These are phyloP conservation scores for Blastobotrys muscicola DNA, from an alignment of 805 yeast genomes.

Conservation along the genomic window DNA sequence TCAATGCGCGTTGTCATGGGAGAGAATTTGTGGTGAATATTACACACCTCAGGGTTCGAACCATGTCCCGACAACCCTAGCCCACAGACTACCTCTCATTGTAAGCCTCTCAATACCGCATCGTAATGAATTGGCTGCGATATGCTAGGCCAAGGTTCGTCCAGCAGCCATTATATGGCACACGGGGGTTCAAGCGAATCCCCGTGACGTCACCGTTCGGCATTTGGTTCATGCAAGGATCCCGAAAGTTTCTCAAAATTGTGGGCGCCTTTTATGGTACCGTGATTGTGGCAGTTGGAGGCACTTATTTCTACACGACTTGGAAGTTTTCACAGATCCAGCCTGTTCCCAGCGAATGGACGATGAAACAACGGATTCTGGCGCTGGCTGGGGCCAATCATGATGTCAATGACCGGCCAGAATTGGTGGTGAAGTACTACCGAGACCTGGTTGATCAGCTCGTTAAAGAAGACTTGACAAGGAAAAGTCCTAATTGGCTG, in stretches of 20 bases:
- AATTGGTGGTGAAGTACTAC: slow-evolving; percentile 12
- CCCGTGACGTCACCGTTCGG: slow-evolving; percentile 7
- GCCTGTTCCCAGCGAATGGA: slow-evolving; percentile 17
- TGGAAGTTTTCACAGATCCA: slow-evolving; percentile 10
- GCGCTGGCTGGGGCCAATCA: slow-evolving; percentile 13
- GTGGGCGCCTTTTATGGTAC: slow-evolving; percentile 2
- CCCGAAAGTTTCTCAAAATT: slow-evolving; percentile 1
- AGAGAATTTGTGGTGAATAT: no score
- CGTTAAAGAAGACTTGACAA: slow-evolving; percentile 14
- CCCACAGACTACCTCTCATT: no score
- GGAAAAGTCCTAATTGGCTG: slow-evolving; percentile 23
- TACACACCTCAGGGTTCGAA: no score
- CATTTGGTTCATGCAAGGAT: slow-evolving; percentile 3
- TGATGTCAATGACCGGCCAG: slow-evolving; percentile 9
- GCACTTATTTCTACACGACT: slow-evolving; percentile 6
- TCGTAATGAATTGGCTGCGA: no score
- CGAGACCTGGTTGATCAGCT: slow-evolving; percentile 19
- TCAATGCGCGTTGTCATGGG: no score
- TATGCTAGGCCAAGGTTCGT: no score
- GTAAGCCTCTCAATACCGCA: no score
- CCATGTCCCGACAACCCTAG: no score
- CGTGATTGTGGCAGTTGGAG: slow-evolving; percentile 2
- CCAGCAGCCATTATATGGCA: no score
- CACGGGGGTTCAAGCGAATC: slow-evolving; percentile 3
- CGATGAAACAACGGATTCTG: slow-evolving; percentile 8